phyloP scores from a whole-genome alignment of 2,329 filamentous ascomycete genomes.

The Alternaria conjuncta region DNA sequence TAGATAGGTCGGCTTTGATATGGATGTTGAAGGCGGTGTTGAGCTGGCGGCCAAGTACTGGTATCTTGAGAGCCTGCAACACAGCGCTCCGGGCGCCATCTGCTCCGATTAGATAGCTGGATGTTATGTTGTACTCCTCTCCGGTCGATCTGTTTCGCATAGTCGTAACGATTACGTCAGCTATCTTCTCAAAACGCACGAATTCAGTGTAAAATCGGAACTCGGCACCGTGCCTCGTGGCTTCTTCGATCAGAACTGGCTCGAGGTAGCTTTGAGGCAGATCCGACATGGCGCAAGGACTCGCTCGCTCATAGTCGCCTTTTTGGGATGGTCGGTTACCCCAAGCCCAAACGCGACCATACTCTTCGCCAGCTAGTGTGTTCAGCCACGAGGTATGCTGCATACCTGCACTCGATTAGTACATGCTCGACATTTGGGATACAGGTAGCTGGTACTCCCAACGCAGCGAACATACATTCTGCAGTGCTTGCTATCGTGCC shows the following conservation, averaged over 20 bases:
- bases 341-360: conserved; percentile 52
- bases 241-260: conserved; percentile 50
- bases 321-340: conserved; percentile 47
- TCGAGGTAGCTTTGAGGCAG: conserved; percentile 54
- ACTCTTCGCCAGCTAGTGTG: conserved; percentile 54
- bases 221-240: conserved; percentile 46
- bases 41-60: conserved; percentile 54
- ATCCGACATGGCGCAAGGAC: conserved; percentile 52
- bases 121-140: conserved; percentile 54
- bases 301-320: conserved; percentile 53
- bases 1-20: conserved; percentile 59
- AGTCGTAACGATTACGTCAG: conserved; percentile 13
- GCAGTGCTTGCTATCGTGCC: not conserved
- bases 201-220: conserved; percentile 51
- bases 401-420: conserved; percentile 45
- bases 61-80: conserved; percentile 55
- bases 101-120: conserved; percentile 65
- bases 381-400: conserved; percentile 53
- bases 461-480: not conserved
- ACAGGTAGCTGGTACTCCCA: conserved; percentile 44
- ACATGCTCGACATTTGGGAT: conserved; percentile 50
- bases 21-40: conserved; percentile 59
- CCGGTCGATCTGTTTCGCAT: conserved; percentile 47
- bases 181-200: conserved; percentile 28
- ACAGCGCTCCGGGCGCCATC: conserved; percentile 61